Evolutionary conservation across 768 basidiomycete species (phyloP), one percentile per base, ranked within the genome.

Genomic region (Auricularia heimuer): DNA sequence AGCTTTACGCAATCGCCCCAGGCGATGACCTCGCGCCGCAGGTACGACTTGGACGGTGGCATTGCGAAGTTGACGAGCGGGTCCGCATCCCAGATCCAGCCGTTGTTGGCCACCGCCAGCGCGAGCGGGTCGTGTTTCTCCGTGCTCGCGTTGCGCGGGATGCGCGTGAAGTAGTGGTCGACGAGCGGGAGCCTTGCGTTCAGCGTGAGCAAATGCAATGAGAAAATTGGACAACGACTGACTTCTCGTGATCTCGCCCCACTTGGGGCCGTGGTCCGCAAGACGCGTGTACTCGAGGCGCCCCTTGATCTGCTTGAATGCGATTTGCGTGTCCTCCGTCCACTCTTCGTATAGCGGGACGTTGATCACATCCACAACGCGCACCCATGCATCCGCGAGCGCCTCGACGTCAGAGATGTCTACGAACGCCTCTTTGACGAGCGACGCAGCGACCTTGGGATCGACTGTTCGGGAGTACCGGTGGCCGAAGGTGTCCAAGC

Each of bases 1-100:
- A 98, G 83, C 73, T 99, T 99, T 72, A 99, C 97, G 72, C 97
- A 98, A 75, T 99, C 97, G 54, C 88, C 87, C 97, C 97, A 99
- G 33, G 88, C 93, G 69, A 98, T 98, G 64, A 99, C 94, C 74
- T 98, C 92, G 61, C 97, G 89, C 29, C 94, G 88, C 56, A 98
- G 81, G 76, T 98, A 99, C 0, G 94, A 90, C 74, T 95, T 97
- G 29, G 96, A 98, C 0, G 90, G 90, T 34, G 85, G 83, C 14
- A 91, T 83, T 7, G 96, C 97, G 77, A 99, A 99, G 77, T 98
- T 98, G 68, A 87, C 82, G 16, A 98, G 82, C 0, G 97, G 96
- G 72, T 99, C 88, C 2, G 96, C 95, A 68, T 88, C 78, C 96
- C 97, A 99, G 68, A 99, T 94, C 97, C 97, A 99, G 2, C 97